Evolutionary conservation across 495 filamentous ascomycete species (phyloP), one percentile per base, ranked within the genome.

Genomic region (Podospora anserina): DNA sequence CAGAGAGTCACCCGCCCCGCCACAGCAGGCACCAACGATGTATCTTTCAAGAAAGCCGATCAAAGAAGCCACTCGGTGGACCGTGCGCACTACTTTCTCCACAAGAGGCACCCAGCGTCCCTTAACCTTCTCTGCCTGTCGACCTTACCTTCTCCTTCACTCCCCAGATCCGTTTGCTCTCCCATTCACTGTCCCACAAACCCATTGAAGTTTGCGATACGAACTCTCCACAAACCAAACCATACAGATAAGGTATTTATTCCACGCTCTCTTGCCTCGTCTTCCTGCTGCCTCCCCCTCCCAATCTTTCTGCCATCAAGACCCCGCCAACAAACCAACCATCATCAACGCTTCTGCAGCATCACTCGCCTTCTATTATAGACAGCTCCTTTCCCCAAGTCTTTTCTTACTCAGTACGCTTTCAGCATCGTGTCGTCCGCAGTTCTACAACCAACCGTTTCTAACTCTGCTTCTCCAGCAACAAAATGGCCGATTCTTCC

Each of bases 401-500:
- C 1, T 61, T n/a, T 58, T n/a, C 6, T 11, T 11, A 58, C 5
- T 18, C 55, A 20, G 19, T 20, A 58, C 23, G n/a, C 16, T 58
- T 18, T 58, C 23, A 9, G 18, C n/a, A 58, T 19, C 4, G 18
- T 26, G 23, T 58, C 55, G 4, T 15, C n/a, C 55, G 1, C 55
- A 26, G n/a, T 58, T 23, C 23, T 5, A 4, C 55, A 5, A 58
- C n/a, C 13, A 18, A 49, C 39, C 13, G 39, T 3, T 49, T 11
- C 39, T 49, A 13, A 49, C 15, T 49, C 39, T 49, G 4, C 4
- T 53, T 26, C 13, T 7, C 6, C 26, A 55, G 44, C 13, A 55
- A 1, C 66, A 68, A 57, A 67, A 73, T 70, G 69, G 23, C 68
- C 63, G 71, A 73, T 16, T 13, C 39, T 11, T 49, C 39, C 39